phyloP scores from a whole-genome alignment of 179 eudicot genomes.

The Beta corolliflora region DNA sequence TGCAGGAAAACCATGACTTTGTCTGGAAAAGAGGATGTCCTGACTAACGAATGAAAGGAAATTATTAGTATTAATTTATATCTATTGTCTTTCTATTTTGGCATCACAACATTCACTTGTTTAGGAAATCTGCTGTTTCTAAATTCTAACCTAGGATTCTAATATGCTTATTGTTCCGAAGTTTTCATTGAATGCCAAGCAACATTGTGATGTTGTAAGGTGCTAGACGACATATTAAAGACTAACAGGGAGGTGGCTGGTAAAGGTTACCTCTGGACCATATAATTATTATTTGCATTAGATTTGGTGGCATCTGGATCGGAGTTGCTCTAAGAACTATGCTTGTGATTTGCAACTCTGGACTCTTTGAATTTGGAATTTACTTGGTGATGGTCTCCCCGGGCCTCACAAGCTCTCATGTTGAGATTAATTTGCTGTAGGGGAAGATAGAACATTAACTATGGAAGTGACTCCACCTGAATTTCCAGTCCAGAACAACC shows the following conservation, averaged over 20 bases:
- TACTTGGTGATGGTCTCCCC: neutral
- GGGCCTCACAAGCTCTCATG: neutral
- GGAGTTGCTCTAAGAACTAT: neutral
- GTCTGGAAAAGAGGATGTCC: neutral
- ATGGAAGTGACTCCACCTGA: neutral
- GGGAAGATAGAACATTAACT: neutral
- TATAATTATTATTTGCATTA: neutral
- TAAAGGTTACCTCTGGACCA: neutral
- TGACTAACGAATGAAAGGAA: neutral
- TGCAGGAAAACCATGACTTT: neutral
- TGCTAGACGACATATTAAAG: neutral
- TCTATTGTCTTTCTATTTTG: neutral
- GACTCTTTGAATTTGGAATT: neutral
- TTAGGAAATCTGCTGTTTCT: neutral
- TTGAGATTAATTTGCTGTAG: neutral
- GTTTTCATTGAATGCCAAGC: neutral
- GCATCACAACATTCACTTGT: neutral
- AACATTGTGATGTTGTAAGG: neutral
- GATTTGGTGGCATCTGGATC: neutral
- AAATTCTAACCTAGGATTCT: neutral
- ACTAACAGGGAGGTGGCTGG: neutral
- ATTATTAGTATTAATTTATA: neutral
- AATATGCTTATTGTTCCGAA: neutral
- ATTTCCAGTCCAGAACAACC: neutral
- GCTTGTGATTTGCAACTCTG: neutral